Percentiles rank a stretch among this genome's conserved stretches.
These are phyloP conservation scores for Calonectria hawksworthii DNA, from an alignment of 2,329 filamentous ascomycete genomes.

Conservation along the genomic window DNA sequence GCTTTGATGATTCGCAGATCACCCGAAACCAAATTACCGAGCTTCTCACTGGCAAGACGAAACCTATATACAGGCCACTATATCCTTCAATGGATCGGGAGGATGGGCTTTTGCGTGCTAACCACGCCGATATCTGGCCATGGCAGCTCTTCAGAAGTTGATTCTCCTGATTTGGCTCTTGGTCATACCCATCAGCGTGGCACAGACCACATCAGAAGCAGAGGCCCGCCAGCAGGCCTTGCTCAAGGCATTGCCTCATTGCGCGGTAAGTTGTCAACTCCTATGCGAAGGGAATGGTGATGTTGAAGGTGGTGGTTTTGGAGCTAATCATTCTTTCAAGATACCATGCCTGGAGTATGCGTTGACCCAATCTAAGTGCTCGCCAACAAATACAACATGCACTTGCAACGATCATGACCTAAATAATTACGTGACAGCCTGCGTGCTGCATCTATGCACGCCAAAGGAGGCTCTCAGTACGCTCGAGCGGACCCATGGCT, in stretches of 20 bases:
- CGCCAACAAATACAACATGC: background rate
- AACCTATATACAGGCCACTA: background rate
- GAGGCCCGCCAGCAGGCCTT: background rate
- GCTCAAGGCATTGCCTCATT: background rate
- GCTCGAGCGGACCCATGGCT: background rate
- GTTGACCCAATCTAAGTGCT: background rate
- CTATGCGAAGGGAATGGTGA: background rate
- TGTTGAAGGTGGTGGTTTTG: too few species aligned
- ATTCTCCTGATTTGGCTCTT: background rate
- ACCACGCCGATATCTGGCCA: background rate
- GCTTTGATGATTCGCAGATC: background rate
- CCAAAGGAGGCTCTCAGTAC: background rate
- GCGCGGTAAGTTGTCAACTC: background rate
- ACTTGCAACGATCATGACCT: background rate
- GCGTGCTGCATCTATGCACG: background rate
- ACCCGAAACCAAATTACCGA: background rate
- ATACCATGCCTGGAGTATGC: background rate
- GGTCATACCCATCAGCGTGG: background rate
- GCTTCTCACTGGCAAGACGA: background rate
- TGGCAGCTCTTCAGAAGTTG: background rate
- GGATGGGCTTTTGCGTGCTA: background rate
- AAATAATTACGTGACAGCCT: background rate
- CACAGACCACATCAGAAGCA: background rate
- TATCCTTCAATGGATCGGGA: background rate
- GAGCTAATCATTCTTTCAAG: background rate